Percentiles rank a stretch among this genome's conserved stretches.
Evolutionary conservation across 192 early-diverging fungal genomes (phyloP).

Genomic region (Jimgerdemannia lactiflua): DNA sequence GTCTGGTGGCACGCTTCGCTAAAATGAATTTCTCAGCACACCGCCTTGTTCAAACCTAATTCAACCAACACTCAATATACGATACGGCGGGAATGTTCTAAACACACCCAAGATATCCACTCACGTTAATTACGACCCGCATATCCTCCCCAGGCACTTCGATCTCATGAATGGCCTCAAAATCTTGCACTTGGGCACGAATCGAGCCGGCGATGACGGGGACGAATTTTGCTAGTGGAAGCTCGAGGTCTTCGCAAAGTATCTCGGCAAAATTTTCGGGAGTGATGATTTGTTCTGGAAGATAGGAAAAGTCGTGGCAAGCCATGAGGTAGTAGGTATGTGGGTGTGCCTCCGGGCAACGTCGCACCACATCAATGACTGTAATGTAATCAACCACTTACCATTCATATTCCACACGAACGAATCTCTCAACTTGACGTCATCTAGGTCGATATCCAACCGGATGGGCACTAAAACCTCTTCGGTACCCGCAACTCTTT

Average conservation of each 20-base stretch:
- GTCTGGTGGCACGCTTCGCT: too few relatives aligned
- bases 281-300: slow-evolving; percentile 64
- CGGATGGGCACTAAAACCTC: slow-evolving; percentile 87
- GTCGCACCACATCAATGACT: neutral
- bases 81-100: slow-evolving; percentile 9
- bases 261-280: slow-evolving; percentile 85
- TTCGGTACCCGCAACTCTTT: slow-evolving; percentile 56
- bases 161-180: slow-evolving; percentile 46
- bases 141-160: slow-evolving; percentile 38
- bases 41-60: too few relatives aligned
- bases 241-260: slow-evolving; percentile 73
- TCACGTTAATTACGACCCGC: slow-evolving; percentile 49
- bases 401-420: slow-evolving; percentile 95
- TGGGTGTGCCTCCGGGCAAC: too few relatives aligned
- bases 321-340: too few relatives aligned
- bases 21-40: too few relatives aligned
- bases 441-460: slow-evolving; percentile 88
- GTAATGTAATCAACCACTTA: slow-evolving; percentile 10
- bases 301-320: neutral
- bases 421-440: slow-evolving; percentile 78
- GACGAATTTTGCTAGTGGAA: slow-evolving; percentile 47
- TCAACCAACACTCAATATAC: too few relatives aligned
- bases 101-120: slow-evolving; percentile 12
- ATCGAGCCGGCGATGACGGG: slow-evolving; percentile 55
- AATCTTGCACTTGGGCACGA: slow-evolving; percentile 57